Evolutionary conservation across 2,329 filamentous ascomycete species (phyloP).

Genomic region (Lasiodiplodia sp.): DNA sequence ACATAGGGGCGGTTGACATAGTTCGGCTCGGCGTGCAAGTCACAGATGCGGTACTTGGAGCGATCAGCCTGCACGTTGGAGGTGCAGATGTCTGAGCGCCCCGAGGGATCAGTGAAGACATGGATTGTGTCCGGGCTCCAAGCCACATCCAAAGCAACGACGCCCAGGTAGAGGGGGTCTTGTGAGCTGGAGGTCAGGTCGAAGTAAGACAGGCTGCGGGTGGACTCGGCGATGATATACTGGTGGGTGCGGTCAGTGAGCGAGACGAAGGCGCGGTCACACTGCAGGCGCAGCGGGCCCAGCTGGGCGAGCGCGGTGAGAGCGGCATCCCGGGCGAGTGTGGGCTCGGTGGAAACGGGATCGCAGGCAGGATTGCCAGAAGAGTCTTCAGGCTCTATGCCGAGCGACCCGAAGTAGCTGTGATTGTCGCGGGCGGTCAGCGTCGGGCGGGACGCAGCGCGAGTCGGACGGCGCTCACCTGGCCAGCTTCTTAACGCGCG

Average conservation of each 20-base stretch:
- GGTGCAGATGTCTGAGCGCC: slow-evolving; percentile 27
- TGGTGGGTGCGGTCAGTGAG: slow-evolving; percentile 58
- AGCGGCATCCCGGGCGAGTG: slow-evolving; percentile 2
- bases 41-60: slow-evolving; percentile 40
- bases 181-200: slow-evolving; percentile 34
- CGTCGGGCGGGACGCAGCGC: too few species aligned
- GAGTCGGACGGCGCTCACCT: not conserved
- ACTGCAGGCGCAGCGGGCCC: slow-evolving; percentile 45
- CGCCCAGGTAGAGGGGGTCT: not conserved
- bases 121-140: slow-evolving; percentile 14
- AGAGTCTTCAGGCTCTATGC: not conserved
- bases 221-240: slow-evolving; percentile 60
- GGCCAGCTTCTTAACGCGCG: slow-evolving; percentile 18
- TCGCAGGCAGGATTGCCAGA: not conserved
- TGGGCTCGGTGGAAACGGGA: not conserved
- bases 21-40: slow-evolving; percentile 42
- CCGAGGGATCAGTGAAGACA: not conserved
- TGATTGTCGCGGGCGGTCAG: not conserved
- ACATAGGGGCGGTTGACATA: slow-evolving; percentile 44
- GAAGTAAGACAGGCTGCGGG: slow-evolving; percentile 49
- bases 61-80: slow-evolving; percentile 35
- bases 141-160: not conserved
- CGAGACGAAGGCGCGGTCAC: slow-evolving; percentile 48
- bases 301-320: slow-evolving; percentile 47
- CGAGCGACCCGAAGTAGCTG: slow-evolving; percentile 22